A percentile compares a stretch with the other conserved stretches of the same genome.
Conservation (phyloP, 1,284 basidiomycete genomes). For the Melanopsichium pennsylvanicum region DNA sequence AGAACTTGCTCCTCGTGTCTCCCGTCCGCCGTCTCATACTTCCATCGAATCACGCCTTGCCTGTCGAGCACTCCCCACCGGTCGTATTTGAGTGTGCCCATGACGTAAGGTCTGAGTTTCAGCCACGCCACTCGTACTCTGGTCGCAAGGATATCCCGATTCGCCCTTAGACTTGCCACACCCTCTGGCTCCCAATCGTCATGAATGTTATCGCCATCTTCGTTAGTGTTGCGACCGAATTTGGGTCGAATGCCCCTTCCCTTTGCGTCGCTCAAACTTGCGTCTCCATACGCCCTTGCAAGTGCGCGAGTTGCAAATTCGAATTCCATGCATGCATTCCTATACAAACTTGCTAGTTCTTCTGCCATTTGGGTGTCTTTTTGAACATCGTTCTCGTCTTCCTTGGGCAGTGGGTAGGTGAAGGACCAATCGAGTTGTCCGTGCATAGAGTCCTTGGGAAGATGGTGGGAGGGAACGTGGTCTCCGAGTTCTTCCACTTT, state of each 20-base stretch:
- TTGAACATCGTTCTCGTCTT: constrained; percentile 53
- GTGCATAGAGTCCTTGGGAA: constrained; percentile 48
- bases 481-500: constrained; percentile 52
- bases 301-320: constrained; percentile 52
- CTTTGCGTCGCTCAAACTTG: constrained; percentile 27
- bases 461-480: constrained; percentile 45
- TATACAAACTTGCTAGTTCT: constrained; percentile 28
- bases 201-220: constrained; percentile 22
- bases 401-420: constrained; percentile 40
- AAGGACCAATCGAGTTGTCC: constrained; percentile 54
- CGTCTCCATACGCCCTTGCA: constrained; percentile 33
- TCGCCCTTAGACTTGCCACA: constrained; percentile 42
- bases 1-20: constrained; percentile 47
- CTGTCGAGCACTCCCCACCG: constrained; percentile 40
- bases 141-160: constrained; percentile 58
- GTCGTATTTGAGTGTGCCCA: constrained; percentile 51
- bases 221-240: constrained; percentile 3
- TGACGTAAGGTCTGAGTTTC: constrained; percentile 52
- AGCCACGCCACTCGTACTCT: constrained; percentile 58
- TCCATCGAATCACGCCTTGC: constrained; percentile 53
- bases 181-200: constrained; percentile 43
- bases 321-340: constrained; percentile 44
- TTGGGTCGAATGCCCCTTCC: constrained; percentile 18
- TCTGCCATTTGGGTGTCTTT: constrained; percentile 29
- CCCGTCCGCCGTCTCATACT: constrained; percentile 47